phyloP scores from a whole-genome alignment of 1,284 basidiomycete genomes.

The Trametes polyzona region DNA sequence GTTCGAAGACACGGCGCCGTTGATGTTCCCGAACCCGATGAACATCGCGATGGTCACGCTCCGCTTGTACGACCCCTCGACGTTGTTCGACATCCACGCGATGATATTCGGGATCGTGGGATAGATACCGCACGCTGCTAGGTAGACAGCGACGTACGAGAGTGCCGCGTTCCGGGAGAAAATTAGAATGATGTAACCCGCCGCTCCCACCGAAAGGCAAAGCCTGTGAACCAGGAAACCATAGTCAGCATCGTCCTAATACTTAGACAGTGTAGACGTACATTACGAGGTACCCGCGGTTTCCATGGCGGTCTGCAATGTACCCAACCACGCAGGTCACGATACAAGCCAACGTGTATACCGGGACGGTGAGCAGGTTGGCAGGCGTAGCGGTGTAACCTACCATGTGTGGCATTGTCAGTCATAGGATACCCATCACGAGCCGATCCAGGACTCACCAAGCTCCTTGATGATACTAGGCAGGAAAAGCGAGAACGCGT shows the following conservation, averaged over 20 bases:
- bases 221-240: slow-evolving; percentile 44
- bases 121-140: slow-evolving; percentile 77
- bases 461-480: slow-evolving; percentile 74
- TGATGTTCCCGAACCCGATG: slow-evolving; percentile 48
- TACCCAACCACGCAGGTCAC: slow-evolving; percentile 68
- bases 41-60: slow-evolving; percentile 48
- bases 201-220: slow-evolving; percentile 35
- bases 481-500: slow-evolving; percentile 74
- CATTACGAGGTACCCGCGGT: slow-evolving; percentile 67
- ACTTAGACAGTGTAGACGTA: slow-evolving; percentile 37
- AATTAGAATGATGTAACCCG: slow-evolving; percentile 74
- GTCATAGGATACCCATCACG: neutral
- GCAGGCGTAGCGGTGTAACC: slow-evolving; percentile 72
- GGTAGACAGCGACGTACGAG: slow-evolving; percentile 71
- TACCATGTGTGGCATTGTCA: slow-evolving; percentile 40
- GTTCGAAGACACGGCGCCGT: slow-evolving; percentile 51
- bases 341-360: slow-evolving; percentile 68
- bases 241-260: neutral
- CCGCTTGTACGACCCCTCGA: slow-evolving; percentile 59
- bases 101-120: slow-evolving; percentile 73
- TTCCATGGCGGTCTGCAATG: slow-evolving; percentile 61
- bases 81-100: slow-evolving; percentile 74
- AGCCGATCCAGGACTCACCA: slow-evolving; percentile 20
- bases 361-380: slow-evolving; percentile 74
- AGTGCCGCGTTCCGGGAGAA: slow-evolving; percentile 61